Evolutionary conservation across 805 yeast genomes (phyloP).

Genomic region (Nakazawaea holstii): DNA sequence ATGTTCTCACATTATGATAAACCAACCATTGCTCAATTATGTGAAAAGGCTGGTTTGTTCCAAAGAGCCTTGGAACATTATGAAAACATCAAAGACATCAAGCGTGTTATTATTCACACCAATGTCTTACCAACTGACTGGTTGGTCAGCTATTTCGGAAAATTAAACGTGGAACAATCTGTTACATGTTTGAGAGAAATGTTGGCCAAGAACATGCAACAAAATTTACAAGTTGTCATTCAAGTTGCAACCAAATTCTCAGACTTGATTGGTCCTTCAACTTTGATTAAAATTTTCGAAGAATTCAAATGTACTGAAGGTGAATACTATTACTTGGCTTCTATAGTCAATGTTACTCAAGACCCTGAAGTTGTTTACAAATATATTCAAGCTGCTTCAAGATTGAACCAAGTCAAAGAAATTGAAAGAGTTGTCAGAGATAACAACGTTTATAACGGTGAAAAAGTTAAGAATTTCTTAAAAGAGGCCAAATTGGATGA

Average conservation of each 20-base stretch:
- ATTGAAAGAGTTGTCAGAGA: constrained; percentile 94
- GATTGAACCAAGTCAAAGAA: constrained; percentile 84
- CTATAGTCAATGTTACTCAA: constrained; percentile 88
- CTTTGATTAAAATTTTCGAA: constrained; percentile 86
- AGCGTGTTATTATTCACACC: constrained; percentile 89
- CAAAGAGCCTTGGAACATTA: constrained; percentile 96
- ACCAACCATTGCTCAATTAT: constrained; percentile 83
- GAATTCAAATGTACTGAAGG: constrained; percentile 92
- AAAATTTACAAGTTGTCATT: constrained; percentile 85
- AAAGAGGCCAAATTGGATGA: constrained; percentile 92
- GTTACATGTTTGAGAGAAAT: constrained; percentile 82
- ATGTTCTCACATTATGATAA: constrained; percentile 96
- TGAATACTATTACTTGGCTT: constrained; percentile 85
- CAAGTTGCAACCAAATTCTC: constrained; percentile 97
- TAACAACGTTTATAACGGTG: constrained; percentile 92
- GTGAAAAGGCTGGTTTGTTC: constrained; percentile 93
- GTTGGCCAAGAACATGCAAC: constrained; percentile 72
- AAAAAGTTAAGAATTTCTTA: constrained; percentile 93
- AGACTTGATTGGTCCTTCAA: constrained; percentile 82
- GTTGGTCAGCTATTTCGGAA: constrained; percentile 90
- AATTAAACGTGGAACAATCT: constrained; percentile 90
- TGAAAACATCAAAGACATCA: constrained; percentile 91
- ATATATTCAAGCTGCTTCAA: constrained; percentile 92
- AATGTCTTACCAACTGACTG: constrained; percentile 84
- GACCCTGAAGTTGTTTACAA: constrained; percentile 95